Evolutionary conservation across 2,329 filamentous ascomycete species (phyloP).

Genomic region (Elsinoe arachidis): DNA sequence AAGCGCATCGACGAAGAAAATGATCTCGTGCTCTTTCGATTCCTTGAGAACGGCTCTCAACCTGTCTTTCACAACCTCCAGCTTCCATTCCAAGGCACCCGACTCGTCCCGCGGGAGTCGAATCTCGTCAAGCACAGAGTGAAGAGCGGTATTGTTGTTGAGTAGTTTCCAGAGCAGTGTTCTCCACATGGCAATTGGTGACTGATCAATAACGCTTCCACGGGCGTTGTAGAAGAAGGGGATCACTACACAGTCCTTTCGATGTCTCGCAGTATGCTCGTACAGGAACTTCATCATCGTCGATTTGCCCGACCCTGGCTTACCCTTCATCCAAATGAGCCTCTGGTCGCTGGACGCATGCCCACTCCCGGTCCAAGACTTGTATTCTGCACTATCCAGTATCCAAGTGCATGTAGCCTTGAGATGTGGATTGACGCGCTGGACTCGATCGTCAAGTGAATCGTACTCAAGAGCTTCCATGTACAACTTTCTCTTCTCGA

Average conservation of each 20-base stretch:
- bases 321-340: conserved; percentile 33
- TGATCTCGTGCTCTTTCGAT: conserved; percentile 18
- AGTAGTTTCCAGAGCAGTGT: conserved; percentile 43
- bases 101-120: background rate
- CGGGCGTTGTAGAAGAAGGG: conserved; percentile 46
- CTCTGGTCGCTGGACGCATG: background rate
- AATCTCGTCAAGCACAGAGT: background rate
- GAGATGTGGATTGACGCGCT: background rate
- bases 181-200: conserved; percentile 42
- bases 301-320: conserved; percentile 32
- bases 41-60: background rate
- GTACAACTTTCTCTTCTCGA: background rate
- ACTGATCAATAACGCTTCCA: conserved; percentile 38
- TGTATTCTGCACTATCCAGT: background rate
- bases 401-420: background rate
- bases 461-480: background rate
- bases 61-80: background rate
- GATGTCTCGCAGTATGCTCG: conserved; percentile 16
- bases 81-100: background rate
- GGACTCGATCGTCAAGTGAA: background rate
- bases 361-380: background rate
- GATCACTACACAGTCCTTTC: conserved; percentile 23
- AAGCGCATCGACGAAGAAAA: conserved; percentile 37
- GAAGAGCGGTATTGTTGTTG: no score
- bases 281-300: conserved; percentile 30